Evolutionary conservation across 805 yeast species (phyloP).

Genomic region (Jamesozyma lodderae): DNA sequence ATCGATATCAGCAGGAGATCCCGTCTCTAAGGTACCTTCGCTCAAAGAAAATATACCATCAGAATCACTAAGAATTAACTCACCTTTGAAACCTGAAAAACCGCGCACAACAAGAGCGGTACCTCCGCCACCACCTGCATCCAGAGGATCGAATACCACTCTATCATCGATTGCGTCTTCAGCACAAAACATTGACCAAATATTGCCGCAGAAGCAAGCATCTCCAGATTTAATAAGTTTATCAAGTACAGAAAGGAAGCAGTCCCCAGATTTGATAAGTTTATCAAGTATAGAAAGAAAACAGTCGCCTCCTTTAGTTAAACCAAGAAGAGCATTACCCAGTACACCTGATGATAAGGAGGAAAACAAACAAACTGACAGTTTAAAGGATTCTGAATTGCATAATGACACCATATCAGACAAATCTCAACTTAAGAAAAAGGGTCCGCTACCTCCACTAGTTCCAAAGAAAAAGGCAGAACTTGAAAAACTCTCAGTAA

Average conservation of each 20-base stretch:
- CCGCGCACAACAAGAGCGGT: too few relatives aligned
- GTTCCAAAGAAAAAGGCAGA: slow-evolving; percentile 4
- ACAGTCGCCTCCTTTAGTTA: background rate
- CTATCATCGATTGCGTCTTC: too few relatives aligned
- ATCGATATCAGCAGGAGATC: too few relatives aligned
- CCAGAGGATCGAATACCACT: background rate
- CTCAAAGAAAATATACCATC: too few relatives aligned
- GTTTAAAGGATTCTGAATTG: too few relatives aligned
- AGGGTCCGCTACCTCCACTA: slow-evolving; percentile 1
- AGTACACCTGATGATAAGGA: background rate
- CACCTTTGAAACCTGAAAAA: too few relatives aligned
- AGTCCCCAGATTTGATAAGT: too few relatives aligned
- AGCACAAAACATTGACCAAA: too few relatives aligned
- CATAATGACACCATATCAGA: too few relatives aligned
- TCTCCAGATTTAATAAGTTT: background rate
- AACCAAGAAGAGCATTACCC: background rate
- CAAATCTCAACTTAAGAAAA: slow-evolving; percentile 1
- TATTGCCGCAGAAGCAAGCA: too few relatives aligned
- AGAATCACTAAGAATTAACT: too few relatives aligned
- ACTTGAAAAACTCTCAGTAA: background rate
- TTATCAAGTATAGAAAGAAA: background rate
- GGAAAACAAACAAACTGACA: background rate
- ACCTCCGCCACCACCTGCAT: background rate
- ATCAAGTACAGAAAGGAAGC: background rate
- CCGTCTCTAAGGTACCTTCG: too few relatives aligned